Evolutionary conservation across 345 rosid genomes (phyloP), one percentile per base, ranked within the genome.

Genomic region (Eucalyptus rudis): DNA sequence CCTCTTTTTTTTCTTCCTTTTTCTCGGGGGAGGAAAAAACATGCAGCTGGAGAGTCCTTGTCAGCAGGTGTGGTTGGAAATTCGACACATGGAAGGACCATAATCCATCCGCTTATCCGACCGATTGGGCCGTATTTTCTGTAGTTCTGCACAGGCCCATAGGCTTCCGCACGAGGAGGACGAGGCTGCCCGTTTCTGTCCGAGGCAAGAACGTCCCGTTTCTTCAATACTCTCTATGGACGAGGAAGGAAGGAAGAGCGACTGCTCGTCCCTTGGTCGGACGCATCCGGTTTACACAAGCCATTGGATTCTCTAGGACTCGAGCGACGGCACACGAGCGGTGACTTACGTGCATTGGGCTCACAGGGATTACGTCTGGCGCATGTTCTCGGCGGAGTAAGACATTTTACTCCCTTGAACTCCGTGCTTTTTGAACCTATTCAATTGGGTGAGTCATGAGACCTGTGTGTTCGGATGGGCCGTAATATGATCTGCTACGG

Each of bases 21-120:
- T 56, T 25, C 62, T 10, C 24, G 29, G 51, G 40, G 40, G 90
- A 25, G 71, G 50, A 88, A 88, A 59, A 87, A 85, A 87, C 51
- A 43, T 5, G 86, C 33, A 87, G 45, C 89, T 31, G 27, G 86
- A 44, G 54, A 87, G 76, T 68, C 66, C 36, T 20, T 20, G 62
- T 24, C 76, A 20, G 87, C 8, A 49, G 83, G 17, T 89, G 91
- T 90, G 95, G 96, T 89, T 89, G 45, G 36, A 50, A 90, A 84
- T 5, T 83, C 87, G 91, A 87, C 93, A 92, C 91, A 92, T 93
- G 93, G 93, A 91, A 49, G 25, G 19, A 43, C 33, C 36, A 36
- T 50, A 50, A 36, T 43, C 95, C 89, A 86, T 86, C 47, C 43
- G 56, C 56, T 71, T 33, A 58, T 71, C 49, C 86, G 50, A 59